Evolutionary conservation across 2,329 filamentous ascomycete species (phyloP), one percentile per base, ranked within the genome.

Genomic region (Pyrenophora tritici-repentis): DNA sequence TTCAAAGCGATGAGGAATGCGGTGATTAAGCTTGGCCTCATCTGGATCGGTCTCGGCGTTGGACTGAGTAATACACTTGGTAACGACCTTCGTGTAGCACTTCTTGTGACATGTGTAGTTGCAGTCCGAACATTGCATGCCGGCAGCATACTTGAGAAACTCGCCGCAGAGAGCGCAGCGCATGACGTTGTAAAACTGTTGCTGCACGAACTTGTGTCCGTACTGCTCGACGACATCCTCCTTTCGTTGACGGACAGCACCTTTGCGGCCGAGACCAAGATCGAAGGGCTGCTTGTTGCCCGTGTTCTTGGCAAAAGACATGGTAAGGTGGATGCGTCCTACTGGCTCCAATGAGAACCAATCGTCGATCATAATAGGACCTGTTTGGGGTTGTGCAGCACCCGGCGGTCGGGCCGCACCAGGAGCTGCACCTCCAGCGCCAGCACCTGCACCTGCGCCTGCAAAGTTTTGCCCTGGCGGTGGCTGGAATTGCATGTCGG

Each of bases 181-280:
- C 94, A 99, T 99, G 71, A 99, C 97, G 82, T 97, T 99, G 86
- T 97, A 99, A 76, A 99, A 99, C 74, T 97, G 94, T 73, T 97
- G 92, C 69, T 94, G 90, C 48, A 97, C 88, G 71, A 99, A 99
- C 78, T 97, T 99, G 86, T 99, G 94, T 41, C 94, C 94, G 72
- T 96, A 97, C 81, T 97, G 96, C 78, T 99, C 94, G 77, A 97
- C 90, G 4, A 99, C 88, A 68, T 97, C 92, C 75, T 99, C 94
- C 79, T 99, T 99, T 70, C 91, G 90, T 77, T 99, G 93, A 62
- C 94, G 90, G 62, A 99, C 91, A 58, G 94, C 94, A 68, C 93
- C 94, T 78, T 97, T 96, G 72, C 94, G 89, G 59, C 91, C 91
- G 58, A 99, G 86, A 69, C 94, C 94, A 50, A 93, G 83, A 69